Percentiles rank a stretch among this genome's conserved stretches.
These are phyloP conservation scores for Calonectria ilicicola DNA, from an alignment of 2,329 filamentous ascomycete genomes.

Conservation along the genomic window DNA sequence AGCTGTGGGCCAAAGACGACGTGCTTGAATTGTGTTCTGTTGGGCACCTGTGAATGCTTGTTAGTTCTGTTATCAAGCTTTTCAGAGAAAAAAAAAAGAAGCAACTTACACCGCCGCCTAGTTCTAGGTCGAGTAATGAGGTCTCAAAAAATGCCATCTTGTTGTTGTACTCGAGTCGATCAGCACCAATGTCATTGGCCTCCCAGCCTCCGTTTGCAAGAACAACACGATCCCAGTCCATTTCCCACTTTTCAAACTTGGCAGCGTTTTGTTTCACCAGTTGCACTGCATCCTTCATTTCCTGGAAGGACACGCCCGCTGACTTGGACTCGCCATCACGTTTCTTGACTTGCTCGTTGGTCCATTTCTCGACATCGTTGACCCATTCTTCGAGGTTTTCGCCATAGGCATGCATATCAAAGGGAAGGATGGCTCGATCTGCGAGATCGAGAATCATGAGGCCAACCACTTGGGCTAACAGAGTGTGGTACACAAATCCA, in stretches of 20 bases:
- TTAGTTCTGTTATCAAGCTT: constrained; percentile 16
- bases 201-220: constrained; percentile 82
- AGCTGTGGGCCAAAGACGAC: constrained; percentile 86
- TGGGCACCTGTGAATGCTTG: constrained; percentile 71
- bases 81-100: not conserved
- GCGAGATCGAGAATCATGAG: constrained; percentile 88
- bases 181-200: constrained; percentile 72
- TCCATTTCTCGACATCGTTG: constrained; percentile 74
- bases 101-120: constrained; percentile 79
- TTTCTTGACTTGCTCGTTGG: constrained; percentile 54
- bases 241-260: constrained; percentile 81
- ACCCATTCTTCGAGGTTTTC: constrained; percentile 73
- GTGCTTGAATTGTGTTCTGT: constrained; percentile 94
- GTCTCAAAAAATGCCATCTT: constrained; percentile 86
- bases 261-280: constrained; percentile 63
- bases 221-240: constrained; percentile 79
- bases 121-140: constrained; percentile 80
- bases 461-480: constrained; percentile 83
- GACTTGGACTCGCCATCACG: constrained; percentile 39
- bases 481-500: constrained; percentile 82
- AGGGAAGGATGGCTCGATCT: constrained; percentile 73
- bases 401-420: constrained; percentile 66
- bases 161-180: constrained; percentile 82
- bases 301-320: constrained; percentile 43
- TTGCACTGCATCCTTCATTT: constrained; percentile 67